A percentile compares a stretch with the other conserved stretches of the same genome.
Conservation (phyloP, 345 rosid genomes). For the Brassica carinata region DNA sequence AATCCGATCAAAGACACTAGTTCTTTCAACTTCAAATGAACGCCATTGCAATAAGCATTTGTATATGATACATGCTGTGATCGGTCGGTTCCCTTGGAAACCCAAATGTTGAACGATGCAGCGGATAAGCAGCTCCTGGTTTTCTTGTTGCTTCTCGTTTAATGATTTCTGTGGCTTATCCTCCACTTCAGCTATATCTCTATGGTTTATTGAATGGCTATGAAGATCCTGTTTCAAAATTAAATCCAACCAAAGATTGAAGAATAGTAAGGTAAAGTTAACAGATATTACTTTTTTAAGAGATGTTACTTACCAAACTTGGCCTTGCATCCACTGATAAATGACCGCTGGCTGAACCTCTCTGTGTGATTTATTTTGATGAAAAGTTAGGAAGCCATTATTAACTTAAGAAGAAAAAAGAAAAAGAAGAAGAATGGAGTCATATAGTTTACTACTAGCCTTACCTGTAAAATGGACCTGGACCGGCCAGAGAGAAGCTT, state of each 20-base stretch:
- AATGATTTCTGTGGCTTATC: conserved; percentile 84
- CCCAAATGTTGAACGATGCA: conserved; percentile 88
- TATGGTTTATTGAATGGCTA: conserved; percentile 65
- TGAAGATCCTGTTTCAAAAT: conserved; percentile 62
- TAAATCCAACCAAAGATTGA: neutral
- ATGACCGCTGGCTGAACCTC: conserved; percentile 73
- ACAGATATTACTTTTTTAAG: neutral
- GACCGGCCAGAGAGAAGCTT: conserved; percentile 90
- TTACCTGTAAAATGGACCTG: conserved; percentile 85
- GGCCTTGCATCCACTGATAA: conserved; percentile 56
- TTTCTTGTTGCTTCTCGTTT: conserved; percentile 93
- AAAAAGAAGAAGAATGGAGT: neutral
- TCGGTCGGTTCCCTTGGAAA: conserved; percentile 71
- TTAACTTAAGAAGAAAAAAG: neutral
- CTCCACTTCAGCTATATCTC: conserved; percentile 65
- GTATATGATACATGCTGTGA: conserved; percentile 89
- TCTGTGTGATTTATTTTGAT: conserved; percentile 43
- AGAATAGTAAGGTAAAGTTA: neutral
- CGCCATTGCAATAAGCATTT: conserved; percentile 93
- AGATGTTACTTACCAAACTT: conserved; percentile 45
- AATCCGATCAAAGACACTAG: conserved; percentile 83
- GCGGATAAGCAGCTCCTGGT: conserved; percentile 90
- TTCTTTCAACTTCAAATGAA: conserved; percentile 91
- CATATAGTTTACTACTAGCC: neutral
- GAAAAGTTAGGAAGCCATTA: neutral